Base-by-base conservation (phyloP, 2,329 filamentous ascomycete species). In the Byssochlamys sp. region DNA sequence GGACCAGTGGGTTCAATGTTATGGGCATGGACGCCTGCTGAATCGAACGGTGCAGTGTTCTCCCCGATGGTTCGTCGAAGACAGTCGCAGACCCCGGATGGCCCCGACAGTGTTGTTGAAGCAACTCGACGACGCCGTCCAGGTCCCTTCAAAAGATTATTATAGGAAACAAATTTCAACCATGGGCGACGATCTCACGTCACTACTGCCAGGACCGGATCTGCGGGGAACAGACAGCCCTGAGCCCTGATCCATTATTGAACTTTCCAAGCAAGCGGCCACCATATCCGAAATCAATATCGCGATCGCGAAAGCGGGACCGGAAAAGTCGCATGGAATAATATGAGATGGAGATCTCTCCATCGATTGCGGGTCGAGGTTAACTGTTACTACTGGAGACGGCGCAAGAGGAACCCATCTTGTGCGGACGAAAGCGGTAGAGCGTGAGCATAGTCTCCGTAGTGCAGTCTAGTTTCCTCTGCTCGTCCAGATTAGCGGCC, bases 1-100 rank as follows among this genome's bases (percentile, higher is more conserved):
- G 57, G 59, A 64, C 59, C 57, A 31, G 58, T 53, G 53, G 31
- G 53, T 33, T 24, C 33, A n/a, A 55, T 39, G 52, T 54, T 57
- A 61, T 51, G 53, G 53, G 55, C 55, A 56, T 58, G 57, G 54
- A 63, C 60, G 65, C 62, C 60, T 66, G 59, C 53, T 60, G 61
- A 56, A 59, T 59, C 25, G 54, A 58, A 27, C 11, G 12, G 24
- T 4, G 33, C 19, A 1, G 53, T n/a, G 2, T 24, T 50, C 39
- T 51, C 24, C 26, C 14, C 26, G 35, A 9, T 26, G 7, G 31
- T 26, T 49, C 31, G 33, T 50, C 27, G 49, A 26, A 4, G 6
- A 27, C 25, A 14, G 25, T 12, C 12, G 6, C 14, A 28, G 49
- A 51, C 27, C 39, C 39, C 39, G 19, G 39, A 24, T 28, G 19